These are phyloP conservation scores for Tremellales sp. DNA, from an alignment of 1,284 basidiomycete genomes.

Conservation along the genomic window DNA sequence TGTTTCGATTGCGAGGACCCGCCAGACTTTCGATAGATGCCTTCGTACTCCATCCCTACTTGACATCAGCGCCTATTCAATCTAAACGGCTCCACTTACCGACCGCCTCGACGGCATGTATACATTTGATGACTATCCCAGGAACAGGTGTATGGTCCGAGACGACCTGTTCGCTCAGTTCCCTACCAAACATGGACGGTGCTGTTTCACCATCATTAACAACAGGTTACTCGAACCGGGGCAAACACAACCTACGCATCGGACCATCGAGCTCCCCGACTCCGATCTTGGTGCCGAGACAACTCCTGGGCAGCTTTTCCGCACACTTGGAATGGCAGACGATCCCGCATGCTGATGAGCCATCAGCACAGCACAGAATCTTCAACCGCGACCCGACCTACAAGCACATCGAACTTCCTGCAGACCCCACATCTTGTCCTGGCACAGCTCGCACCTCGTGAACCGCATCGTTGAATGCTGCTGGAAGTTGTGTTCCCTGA, in stretches of 20 bases:
- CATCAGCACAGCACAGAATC: background rate
- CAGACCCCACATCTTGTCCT: slow-evolving; percentile 98
- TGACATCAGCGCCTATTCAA: slow-evolving; percentile 2
- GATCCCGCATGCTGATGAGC: slow-evolving; percentile 47
- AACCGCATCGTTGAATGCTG: slow-evolving; percentile 84
- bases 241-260: slow-evolving; percentile 53
- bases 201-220: slow-evolving; percentile 48
- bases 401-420: slow-evolving; percentile 80
- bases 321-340: slow-evolving; percentile 52
- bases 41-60: slow-evolving; percentile 49
- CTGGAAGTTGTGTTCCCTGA: slow-evolving; percentile 76
- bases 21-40: slow-evolving; percentile 96
- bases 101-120: slow-evolving; percentile 79
- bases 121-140: slow-evolving; percentile 90
- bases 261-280: slow-evolving; percentile 34
- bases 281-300: slow-evolving; percentile 32
- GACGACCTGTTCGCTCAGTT: slow-evolving; percentile 75
- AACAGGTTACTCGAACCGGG: slow-evolving; percentile 4
- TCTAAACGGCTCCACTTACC: slow-evolving; percentile 55
- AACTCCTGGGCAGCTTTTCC: slow-evolving; percentile 45
- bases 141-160: slow-evolving; percentile 74
- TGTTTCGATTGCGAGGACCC: slow-evolving; percentile 86
- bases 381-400: too few relatives aligned
- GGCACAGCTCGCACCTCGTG: slow-evolving; percentile 88
- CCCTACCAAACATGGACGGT: slow-evolving; percentile 86